phyloP scores from a whole-genome alignment of 352 stramenopile species.

The Pythium utonaiense region DNA sequence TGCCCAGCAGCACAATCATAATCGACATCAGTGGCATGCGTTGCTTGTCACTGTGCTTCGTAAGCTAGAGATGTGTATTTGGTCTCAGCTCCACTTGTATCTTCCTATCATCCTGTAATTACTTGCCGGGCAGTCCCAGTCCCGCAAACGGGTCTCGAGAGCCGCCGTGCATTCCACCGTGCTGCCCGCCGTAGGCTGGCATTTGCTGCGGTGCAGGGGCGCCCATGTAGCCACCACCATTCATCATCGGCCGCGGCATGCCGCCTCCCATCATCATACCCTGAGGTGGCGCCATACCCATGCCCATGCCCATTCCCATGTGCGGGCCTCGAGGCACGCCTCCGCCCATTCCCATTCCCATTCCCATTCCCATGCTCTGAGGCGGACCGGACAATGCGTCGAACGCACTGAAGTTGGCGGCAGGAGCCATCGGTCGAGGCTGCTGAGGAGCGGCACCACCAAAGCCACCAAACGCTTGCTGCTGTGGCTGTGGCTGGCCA shows the following conservation, averaged over 20 bases:
- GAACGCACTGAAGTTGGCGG: constrained; percentile 62
- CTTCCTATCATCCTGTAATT: constrained; percentile 6
- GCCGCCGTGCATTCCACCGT: constrained; percentile 6
- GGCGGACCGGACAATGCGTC: constrained; percentile 40
- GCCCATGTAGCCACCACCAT: constrained; percentile 23
- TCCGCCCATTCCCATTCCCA: constrained; percentile 18
- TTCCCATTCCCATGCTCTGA: constrained; percentile 30
- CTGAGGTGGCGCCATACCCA: constrained; percentile 30
- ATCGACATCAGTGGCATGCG: too few relatives aligned
- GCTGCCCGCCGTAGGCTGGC: constrained; percentile 12
- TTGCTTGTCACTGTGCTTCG: too few relatives aligned
- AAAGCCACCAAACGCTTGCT: constrained; percentile 21
- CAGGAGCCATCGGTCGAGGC: constrained; percentile 13
- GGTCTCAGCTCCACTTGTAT: neutral
- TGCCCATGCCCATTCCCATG: constrained; percentile 32
- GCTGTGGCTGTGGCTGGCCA: constrained; percentile 12
- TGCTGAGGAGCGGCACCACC: constrained; percentile 19
- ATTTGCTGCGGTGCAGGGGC: constrained; percentile 23
- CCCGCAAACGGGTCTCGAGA: constrained; percentile 71
- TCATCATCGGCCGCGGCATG: constrained; percentile 25
- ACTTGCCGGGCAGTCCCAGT: constrained; percentile 51
- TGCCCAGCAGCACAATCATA: too few relatives aligned
- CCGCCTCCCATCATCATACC: constrained; percentile 19
- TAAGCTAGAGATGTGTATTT: neutral
- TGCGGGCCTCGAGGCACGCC: constrained; percentile 23